These are phyloP conservation scores for Dendrobium officinale DNA, from an alignment of 106 monocot species.

Conservation along the genomic window DNA sequence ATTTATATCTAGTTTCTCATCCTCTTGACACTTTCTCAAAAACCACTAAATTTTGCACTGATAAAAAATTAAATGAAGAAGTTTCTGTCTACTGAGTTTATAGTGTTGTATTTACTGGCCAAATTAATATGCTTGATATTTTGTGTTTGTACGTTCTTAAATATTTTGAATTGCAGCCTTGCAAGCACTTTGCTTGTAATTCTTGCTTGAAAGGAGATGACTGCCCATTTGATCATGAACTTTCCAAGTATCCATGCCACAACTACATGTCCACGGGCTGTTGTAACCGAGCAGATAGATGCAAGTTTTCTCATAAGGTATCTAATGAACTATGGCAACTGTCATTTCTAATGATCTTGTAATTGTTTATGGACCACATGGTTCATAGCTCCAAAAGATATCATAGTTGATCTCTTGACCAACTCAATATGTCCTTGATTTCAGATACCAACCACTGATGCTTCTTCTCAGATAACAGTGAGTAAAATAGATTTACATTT, in stretches of 20 bases:
- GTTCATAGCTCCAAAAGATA: background rate
- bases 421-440: background rate
- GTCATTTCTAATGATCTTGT: background rate
- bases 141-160: background rate
- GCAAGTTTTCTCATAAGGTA: conserved; percentile 91
- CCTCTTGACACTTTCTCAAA: background rate
- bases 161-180: conserved; percentile 51
- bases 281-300: conserved; percentile 67
- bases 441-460: conserved; percentile 32
- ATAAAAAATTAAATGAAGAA: background rate
- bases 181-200: conserved; percentile 53
- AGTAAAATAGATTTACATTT: conserved; percentile 11
- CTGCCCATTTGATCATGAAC: conserved; percentile 88
- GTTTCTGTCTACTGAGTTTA: background rate
- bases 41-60: background rate
- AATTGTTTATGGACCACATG: too few species aligned
- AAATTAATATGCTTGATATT: background rate
- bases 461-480: conserved; percentile 6
- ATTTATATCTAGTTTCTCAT: background rate
- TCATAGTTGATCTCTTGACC: background rate
- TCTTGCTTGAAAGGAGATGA: conserved; percentile 90
- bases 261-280: conserved; percentile 49
- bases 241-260: conserved; percentile 87
- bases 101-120: background rate
- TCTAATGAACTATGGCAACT: background rate